Percentiles rank a stretch among this genome's conserved stretches.
These are phyloP conservation scores for Mycosphaerella sp. DNA, from an alignment of 2,329 filamentous ascomycete genomes.

Conservation along the genomic window DNA sequence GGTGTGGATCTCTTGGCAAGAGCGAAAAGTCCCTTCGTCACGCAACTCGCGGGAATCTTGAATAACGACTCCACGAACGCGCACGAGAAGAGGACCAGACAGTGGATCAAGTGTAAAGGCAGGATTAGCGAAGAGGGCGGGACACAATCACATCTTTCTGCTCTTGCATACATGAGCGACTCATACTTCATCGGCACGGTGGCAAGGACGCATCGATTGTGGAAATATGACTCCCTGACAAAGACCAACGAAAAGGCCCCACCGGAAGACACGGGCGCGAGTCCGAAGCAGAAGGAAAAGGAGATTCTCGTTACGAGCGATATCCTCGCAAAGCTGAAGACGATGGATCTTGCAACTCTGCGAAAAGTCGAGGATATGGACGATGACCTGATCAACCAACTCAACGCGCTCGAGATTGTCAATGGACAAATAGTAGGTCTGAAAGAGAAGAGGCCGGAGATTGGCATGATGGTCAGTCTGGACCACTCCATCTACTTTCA, in stretches of 20 bases:
- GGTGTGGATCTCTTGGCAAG: constrained; percentile 31
- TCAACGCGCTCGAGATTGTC: constrained; percentile 37
- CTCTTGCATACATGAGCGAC: constrained; percentile 83
- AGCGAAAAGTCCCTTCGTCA: constrained; percentile 51
- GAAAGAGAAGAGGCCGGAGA: constrained; percentile 51
- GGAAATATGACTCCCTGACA: constrained; percentile 53
- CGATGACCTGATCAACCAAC: constrained; percentile 48
- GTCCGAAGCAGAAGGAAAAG: constrained; percentile 6
- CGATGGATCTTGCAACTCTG: constrained; percentile 41
- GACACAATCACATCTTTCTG: constrained; percentile 72
- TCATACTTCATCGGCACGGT: constrained; percentile 91
- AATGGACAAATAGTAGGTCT: constrained; percentile 40
- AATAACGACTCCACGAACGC: constrained; percentile 50
- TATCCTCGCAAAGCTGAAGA: constrained; percentile 40
- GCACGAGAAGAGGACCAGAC: constrained; percentile 57
- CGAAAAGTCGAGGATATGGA: constrained; percentile 40
- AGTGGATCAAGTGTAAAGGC: constrained; percentile 70
- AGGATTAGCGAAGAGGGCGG: constrained; percentile 67
- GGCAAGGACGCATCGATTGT: constrained; percentile 70
- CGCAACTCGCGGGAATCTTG: constrained; percentile 50
- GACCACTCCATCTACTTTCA: constrained; percentile 62
- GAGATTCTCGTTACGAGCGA: constrained; percentile 34
- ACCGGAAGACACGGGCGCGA: constrained; percentile 3
- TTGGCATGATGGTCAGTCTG: constrained; percentile 81
- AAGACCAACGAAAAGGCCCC: constrained; percentile 19